Conservation (phyloP, 177 flowering plant genomes). For the Vitis hybrid region DNA sequence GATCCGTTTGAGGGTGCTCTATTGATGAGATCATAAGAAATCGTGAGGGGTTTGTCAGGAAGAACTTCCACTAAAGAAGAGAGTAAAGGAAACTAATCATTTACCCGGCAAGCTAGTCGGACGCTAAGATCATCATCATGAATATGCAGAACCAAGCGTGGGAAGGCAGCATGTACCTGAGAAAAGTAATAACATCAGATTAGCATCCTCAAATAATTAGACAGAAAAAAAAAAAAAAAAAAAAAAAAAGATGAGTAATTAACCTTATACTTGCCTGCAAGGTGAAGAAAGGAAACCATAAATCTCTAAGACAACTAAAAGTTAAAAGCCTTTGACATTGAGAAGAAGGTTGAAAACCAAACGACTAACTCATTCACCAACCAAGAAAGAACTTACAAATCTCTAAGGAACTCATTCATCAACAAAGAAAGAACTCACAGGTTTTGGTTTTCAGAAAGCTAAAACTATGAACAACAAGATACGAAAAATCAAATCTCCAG, state of each 20-base stretch:
- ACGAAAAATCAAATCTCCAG: too few relatives aligned
- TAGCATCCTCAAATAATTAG: neutral
- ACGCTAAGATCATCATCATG: slow-evolving; percentile 78
- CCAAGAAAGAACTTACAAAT: too few relatives aligned
- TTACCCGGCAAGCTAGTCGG: slow-evolving; percentile 85
- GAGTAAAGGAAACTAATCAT: slow-evolving; percentile 5
- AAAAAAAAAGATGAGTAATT: neutral
- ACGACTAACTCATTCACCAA: too few relatives aligned
- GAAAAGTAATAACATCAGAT: neutral
- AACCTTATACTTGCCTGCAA: neutral
- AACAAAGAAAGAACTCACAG: too few relatives aligned
- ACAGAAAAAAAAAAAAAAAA: too few relatives aligned
- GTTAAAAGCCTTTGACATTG: too few relatives aligned
- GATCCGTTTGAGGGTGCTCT: slow-evolving; percentile 66
- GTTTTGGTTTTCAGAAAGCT: too few relatives aligned
- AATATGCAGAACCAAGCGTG: slow-evolving; percentile 83
- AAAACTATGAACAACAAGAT: too few relatives aligned
- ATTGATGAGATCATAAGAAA: slow-evolving; percentile 4
- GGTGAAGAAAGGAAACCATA: too few relatives aligned
- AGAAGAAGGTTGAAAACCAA: too few relatives aligned
- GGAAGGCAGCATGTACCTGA: slow-evolving; percentile 81
- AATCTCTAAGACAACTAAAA: too few relatives aligned
- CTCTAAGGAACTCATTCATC: too few relatives aligned
- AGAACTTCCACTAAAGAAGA: slow-evolving; percentile 6
- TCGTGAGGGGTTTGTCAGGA: neutral